Conservation (phyloP, 345 rosid species). For the Eucalyptus regnans region DNA sequence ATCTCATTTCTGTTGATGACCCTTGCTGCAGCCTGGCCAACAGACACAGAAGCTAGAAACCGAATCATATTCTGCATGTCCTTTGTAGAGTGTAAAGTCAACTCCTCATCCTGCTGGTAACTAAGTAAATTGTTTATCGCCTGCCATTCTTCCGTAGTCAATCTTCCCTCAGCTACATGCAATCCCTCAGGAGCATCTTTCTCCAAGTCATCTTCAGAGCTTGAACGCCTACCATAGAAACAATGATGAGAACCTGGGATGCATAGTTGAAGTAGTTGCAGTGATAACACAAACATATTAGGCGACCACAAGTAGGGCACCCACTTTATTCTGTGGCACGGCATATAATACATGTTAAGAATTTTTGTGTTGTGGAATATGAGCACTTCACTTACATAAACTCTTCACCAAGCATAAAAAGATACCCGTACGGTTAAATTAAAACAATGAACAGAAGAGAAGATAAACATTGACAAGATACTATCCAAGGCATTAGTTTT, state of each 20-base stretch:
- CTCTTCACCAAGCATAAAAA: not conserved
- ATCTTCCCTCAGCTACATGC: slow-evolving; percentile 40
- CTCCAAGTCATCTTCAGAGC: slow-evolving; percentile 39
- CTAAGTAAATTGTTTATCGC: slow-evolving; percentile 85
- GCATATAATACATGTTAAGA: not conserved
- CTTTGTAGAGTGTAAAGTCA: slow-evolving; percentile 44
- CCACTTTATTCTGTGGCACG: not conserved
- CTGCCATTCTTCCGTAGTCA: slow-evolving; percentile 96
- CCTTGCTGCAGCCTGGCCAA: slow-evolving; percentile 83
- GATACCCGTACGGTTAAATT: not conserved
- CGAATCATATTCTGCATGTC: slow-evolving; percentile 82
- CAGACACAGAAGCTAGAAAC: slow-evolving; percentile 62
- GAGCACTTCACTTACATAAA: not conserved
- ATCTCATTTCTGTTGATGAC: slow-evolving; percentile 50
- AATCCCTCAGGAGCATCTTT: slow-evolving; percentile 36
- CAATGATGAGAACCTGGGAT: not conserved
- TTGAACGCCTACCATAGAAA: slow-evolving; percentile 37
- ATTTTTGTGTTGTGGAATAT: not conserved
- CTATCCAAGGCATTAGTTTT: not conserved
- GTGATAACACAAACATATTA: not conserved
- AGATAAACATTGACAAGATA: not conserved
- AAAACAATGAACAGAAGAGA: not conserved
- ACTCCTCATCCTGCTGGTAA: slow-evolving; percentile 81
- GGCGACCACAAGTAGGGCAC: not conserved
- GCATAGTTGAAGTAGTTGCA: not conserved